Percentiles rank a stretch among this genome's conserved stretches.
Evolutionary conservation across 495 filamentous ascomycete species (phyloP).

Genomic region (Penicillium coffeae): DNA sequence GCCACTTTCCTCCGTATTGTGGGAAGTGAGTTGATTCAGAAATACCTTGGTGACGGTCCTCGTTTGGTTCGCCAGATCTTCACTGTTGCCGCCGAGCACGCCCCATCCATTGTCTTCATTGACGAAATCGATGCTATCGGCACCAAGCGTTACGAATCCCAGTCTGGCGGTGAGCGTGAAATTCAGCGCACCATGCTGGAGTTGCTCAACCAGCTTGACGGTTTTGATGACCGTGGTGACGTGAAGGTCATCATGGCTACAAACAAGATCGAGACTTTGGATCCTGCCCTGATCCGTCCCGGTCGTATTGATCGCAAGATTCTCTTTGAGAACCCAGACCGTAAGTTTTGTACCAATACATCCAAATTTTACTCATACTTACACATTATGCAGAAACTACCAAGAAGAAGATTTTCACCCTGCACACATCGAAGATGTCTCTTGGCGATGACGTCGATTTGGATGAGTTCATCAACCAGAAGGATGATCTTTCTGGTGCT

Average conservation of each 20-base stretch:
- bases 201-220: slow-evolving; percentile 95
- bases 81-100: slow-evolving; percentile 93
- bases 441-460: slow-evolving; percentile 92
- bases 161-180: slow-evolving; percentile 94
- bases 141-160: slow-evolving; percentile 97
- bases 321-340: slow-evolving; percentile 97
- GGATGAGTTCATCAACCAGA: slow-evolving; percentile 97
- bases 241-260: slow-evolving; percentile 99
- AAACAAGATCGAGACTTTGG: slow-evolving; percentile 98
- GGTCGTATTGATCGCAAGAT: slow-evolving; percentile 99
- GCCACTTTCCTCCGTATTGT: slow-evolving; percentile 98
- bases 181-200: slow-evolving; percentile 99
- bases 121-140: slow-evolving; percentile 99
- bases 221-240: slow-evolving; percentile 97
- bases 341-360: slow-evolving; percentile 42
- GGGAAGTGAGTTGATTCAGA: slow-evolving; percentile 96
- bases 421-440: slow-evolving; percentile 99
- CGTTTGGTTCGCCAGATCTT: slow-evolving; percentile 95
- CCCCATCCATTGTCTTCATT: slow-evolving; percentile 97
- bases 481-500: slow-evolving; percentile 94
- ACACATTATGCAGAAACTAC: slow-evolving; percentile 70
- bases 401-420: slow-evolving; percentile 98
- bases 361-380: slow-evolving; percentile 17
- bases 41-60: slow-evolving; percentile 96
- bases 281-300: slow-evolving; percentile 93